Evolutionary conservation across 2,329 filamentous ascomycete species (phyloP), one percentile per base, ranked within the genome.

Genomic region (Ophiostoma quercus): DNA sequence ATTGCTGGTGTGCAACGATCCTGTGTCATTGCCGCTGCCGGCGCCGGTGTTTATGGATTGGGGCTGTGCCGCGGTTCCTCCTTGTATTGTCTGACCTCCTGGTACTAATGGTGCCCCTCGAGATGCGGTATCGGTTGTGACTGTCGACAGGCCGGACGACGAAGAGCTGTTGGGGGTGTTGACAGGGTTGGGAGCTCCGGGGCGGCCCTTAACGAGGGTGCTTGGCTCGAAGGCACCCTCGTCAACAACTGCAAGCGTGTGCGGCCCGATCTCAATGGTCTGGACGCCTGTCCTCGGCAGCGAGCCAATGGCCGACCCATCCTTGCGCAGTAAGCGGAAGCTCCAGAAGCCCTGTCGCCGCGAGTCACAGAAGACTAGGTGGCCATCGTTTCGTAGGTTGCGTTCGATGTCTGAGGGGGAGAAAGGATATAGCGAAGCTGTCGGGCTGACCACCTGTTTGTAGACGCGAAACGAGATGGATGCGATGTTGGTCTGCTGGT

Each of bases 381-480:
- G 81, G 66, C 85, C 85, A 77, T 84, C 80, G 71, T 80, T 81
- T 72, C 85, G 81, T 68, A 87, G 76, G 29, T 78, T 74, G 70
- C 79, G 79, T 74, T 88, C 86, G 71, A 87, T 78, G 71, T 86
- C 84, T 73, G 84, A 79, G 22, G 81, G 82, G 66, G 79, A 79
- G 67, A 82, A 80, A 54, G 80, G 79, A 74, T 84, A 83, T 71
- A 77, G 65, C 7, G 72, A 78, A 51, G 81, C 79, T 25, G 80
- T 77, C 47, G 80, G 78, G 57, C 84, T 79, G 70, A 79, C 73
- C 54, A 80, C 76, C 29, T 83, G 81, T 72, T 86, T 83, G 77
- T 87, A 88, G 71, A 87, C 80, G 74, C 83, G 83, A 77, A 83
- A 88, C 71, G 77, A 78, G 74, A 88, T 78, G 68, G 82, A 84